Evolutionary conservation across 768 basidiomycete genomes (phyloP), one percentile per base, ranked within the genome.

Genomic region (Chlorophyllum brunneum): DNA sequence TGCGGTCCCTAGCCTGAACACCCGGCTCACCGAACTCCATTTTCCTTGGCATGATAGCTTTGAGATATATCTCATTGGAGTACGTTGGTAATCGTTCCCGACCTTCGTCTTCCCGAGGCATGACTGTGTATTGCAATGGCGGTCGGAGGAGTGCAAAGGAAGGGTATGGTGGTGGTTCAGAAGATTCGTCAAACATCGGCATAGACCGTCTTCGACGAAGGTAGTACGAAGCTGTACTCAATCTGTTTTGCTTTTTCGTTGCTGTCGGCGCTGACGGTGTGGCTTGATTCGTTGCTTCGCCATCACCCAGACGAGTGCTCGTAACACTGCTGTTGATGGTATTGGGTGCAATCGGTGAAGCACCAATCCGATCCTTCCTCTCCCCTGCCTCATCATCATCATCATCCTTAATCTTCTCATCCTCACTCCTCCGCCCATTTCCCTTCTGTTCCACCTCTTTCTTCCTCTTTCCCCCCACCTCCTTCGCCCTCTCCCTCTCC

Each of bases 21-120:
- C 94, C 94, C 0, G 94, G 92, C 9, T 77, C 68, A 3, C 70
- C 73, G 63, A 99, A 98, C 73, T 99, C 97, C 83, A 94, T 81
- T 75, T 99, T 99, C 41, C 90, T 82, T 1, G 88, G 87, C 73
- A 99, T 80, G 48, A 85, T 76, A 2, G 85, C 91, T 30, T 81
- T 78, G 60, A 98, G 81, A 61, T 90, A 85, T 15, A 98, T 79
- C 13, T 75, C 69, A 68, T 97, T 98, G 55, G 78, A 80, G 66
- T 99, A 99, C 4, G 65, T 36, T 0, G 97, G 97, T 1, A 99
- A 76, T 33, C 65, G 66, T 67, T 99, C 95, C 41, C 59, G 69
- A 7, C 92, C 95, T 63, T 95, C 95, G 54, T 95, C 91, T n/a
- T 88, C 87, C 8, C 76, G 72, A 1, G 81, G 79, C 58, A 65